Conservation (phyloP, 148 eudicot genomes). For the Limonium bicolor region DNA sequence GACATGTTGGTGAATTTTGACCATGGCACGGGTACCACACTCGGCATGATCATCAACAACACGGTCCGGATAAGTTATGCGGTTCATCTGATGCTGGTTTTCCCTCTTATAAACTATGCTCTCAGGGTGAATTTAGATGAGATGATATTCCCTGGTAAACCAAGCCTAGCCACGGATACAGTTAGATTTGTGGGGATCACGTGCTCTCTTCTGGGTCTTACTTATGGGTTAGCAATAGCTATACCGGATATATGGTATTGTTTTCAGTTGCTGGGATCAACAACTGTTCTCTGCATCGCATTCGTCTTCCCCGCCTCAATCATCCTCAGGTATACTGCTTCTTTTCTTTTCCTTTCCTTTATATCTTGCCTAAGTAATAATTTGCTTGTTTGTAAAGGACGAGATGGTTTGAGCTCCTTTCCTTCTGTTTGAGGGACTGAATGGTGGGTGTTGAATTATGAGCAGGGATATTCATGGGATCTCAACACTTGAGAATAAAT, state of each 20-base stretch:
- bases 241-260: slow-evolving; percentile 92
- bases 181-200: slow-evolving; percentile 52
- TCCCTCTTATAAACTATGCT: slow-evolving; percentile 66
- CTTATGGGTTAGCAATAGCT: slow-evolving; percentile 45
- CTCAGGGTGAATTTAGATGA: slow-evolving; percentile 68
- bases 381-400: too few species aligned
- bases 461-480: slow-evolving; percentile 67
- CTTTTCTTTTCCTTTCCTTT: too few species aligned
- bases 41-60: slow-evolving; percentile 36
- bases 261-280: slow-evolving; percentile 83
- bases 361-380: too few species aligned
- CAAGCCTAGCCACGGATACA: slow-evolving; percentile 31
- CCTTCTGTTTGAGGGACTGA: too few species aligned
- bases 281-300: slow-evolving; percentile 65
- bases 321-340: slow-evolving; percentile 63
- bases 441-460: neutral
- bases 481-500: slow-evolving; percentile 30
- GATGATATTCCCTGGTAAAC: slow-evolving; percentile 39
- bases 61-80: slow-evolving; percentile 71
- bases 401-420: too few species aligned
- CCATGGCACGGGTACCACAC: slow-evolving; percentile 21
- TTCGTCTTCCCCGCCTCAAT: slow-evolving; percentile 76
- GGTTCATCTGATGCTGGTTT: slow-evolving; percentile 81
- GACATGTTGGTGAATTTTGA: slow-evolving; percentile 95
- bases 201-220: slow-evolving; percentile 30